A percentile compares a stretch with the other conserved stretches of the same genome.
phyloP scores from a whole-genome alignment of 2,329 filamentous ascomycete genomes.

The Cladosporium sp. region DNA sequence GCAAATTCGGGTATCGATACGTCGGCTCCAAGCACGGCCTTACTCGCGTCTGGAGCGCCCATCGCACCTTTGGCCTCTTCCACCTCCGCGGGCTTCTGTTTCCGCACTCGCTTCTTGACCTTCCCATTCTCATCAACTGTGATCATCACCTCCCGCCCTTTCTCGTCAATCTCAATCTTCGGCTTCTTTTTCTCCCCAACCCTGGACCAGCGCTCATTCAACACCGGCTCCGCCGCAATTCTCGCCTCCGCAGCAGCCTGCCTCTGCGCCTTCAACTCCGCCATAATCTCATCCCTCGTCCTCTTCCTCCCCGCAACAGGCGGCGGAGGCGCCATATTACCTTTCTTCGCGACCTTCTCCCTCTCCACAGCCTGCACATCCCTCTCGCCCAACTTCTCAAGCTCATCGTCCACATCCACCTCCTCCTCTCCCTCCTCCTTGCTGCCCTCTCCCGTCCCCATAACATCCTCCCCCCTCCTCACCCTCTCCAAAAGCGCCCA shows the following conservation, averaged over 20 bases:
- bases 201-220: constrained; percentile 23
- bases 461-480: constrained; percentile 56
- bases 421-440: constrained; percentile 24
- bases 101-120: constrained; percentile 55
- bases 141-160: constrained; percentile 52
- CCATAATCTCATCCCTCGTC: constrained; percentile 54
- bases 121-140: constrained; percentile 54
- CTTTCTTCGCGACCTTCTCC: constrained; percentile 48
- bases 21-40: constrained; percentile 29
- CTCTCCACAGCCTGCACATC: constrained; percentile 63
- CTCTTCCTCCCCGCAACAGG: constrained; percentile 43
- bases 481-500: constrained; percentile 69
- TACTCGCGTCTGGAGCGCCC: constrained; percentile 24
- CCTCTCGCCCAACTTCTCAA: constrained; percentile 54
- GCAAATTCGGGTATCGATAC: constrained; percentile 20
- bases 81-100: constrained; percentile 35
- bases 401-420: constrained; percentile 38
- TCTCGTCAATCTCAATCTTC: constrained; percentile 51
- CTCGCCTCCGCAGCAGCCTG: constrained; percentile 39
- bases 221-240: constrained; percentile 42
- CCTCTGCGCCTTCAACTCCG: constrained; percentile 51
- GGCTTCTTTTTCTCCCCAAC: constrained; percentile 46
- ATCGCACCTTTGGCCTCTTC: constrained; percentile 23
- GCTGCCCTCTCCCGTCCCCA: constrained; percentile 34
- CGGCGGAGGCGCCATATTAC: constrained; percentile 35